phyloP scores from a whole-genome alignment of 768 basidiomycete species.

The Pisolithus tinctorius region DNA sequence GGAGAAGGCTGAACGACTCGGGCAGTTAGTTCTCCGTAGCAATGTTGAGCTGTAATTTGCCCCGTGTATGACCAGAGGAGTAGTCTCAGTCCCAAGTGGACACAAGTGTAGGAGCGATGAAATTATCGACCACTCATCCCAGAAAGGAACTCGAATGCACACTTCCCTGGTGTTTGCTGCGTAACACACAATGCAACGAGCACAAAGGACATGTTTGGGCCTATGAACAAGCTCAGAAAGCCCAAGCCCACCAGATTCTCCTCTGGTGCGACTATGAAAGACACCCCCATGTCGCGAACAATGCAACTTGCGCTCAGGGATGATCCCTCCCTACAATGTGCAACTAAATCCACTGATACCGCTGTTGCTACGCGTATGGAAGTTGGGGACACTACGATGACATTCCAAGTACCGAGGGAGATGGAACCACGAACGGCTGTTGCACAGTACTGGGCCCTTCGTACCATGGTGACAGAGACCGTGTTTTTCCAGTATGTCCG shows the following conservation, averaged over 20 bases:
- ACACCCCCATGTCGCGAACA: conserved; percentile 19
- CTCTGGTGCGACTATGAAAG: not conserved
- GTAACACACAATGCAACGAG: too few relatives aligned
- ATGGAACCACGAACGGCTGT: conserved; percentile 21
- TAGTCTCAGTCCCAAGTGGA: too few relatives aligned
- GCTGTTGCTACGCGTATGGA: conserved; percentile 2
- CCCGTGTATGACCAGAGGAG: too few relatives aligned
- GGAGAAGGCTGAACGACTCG: too few relatives aligned
- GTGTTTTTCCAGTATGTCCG: conserved; percentile 41
- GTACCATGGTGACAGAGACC: conserved; percentile 61
- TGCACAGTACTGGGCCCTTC: conserved; percentile 64
- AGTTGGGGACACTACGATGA: conserved; percentile 2
- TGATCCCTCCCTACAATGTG: conserved; percentile 3
- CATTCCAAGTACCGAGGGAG: conserved; percentile 16
- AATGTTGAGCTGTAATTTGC: too few relatives aligned
- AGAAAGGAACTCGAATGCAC: not conserved
- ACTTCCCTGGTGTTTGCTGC: not conserved
- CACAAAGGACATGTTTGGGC: too few relatives aligned
- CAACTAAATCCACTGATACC: not conserved
- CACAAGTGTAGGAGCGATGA: too few relatives aligned
- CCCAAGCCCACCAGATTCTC: not conserved
- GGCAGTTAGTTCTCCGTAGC: too few relatives aligned
- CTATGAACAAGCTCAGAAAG: conserved; percentile 19
- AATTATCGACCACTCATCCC: not conserved
- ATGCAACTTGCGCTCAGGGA: conserved; percentile 22